A percentile compares a stretch with the other conserved stretches of the same genome.
These are phyloP conservation scores for Cercophora sp. DNA, from an alignment of 495 filamentous ascomycete species.

Conservation along the genomic window DNA sequence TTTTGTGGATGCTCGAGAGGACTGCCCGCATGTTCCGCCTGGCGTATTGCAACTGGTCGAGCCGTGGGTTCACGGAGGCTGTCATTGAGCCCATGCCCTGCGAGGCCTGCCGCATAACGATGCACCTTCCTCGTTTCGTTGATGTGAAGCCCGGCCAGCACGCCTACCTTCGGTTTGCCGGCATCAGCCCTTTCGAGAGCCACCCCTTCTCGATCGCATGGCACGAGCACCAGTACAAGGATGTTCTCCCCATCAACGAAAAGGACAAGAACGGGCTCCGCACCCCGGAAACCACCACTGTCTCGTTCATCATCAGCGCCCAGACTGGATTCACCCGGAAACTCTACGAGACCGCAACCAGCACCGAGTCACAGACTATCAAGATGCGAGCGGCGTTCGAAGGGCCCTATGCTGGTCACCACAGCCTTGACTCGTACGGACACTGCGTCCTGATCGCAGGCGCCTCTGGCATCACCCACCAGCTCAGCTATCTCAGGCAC, in stretches of 20 bases:
- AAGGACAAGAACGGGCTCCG: constrained; percentile 23
- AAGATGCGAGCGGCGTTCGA: constrained; percentile 57
- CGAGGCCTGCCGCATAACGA: constrained; percentile 76
- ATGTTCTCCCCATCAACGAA: constrained; percentile 27
- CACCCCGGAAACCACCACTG: constrained; percentile 21
- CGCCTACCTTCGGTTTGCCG: constrained; percentile 77
- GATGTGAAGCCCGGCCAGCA: constrained; percentile 80
- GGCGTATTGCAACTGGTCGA: constrained; percentile 63
- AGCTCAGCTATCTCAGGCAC: constrained; percentile 81
- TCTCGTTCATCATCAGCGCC: constrained; percentile 75
- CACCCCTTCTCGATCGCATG: constrained; percentile 95
- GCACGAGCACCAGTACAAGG: constrained; percentile 49
- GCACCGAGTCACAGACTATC: constrained; percentile 16
- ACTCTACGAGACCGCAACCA: constrained; percentile 56
- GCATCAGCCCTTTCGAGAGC: constrained; percentile 73
- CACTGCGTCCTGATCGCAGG: constrained; percentile 87
- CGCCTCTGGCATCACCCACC: constrained; percentile 91
- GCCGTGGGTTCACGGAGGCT: constrained; percentile 62
- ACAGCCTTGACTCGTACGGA: constrained; percentile 84
- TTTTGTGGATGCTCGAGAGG: constrained; percentile 77
- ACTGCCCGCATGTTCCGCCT: constrained; percentile 63
- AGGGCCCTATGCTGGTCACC: constrained; percentile 81
- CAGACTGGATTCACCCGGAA: constrained; percentile 83
- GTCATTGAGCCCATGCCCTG: constrained; percentile 73
- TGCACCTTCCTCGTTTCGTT: constrained; percentile 73